These are phyloP conservation scores for Setaria viridis DNA, from an alignment of 202 grass and related monocot species.

Conservation along the genomic window DNA sequence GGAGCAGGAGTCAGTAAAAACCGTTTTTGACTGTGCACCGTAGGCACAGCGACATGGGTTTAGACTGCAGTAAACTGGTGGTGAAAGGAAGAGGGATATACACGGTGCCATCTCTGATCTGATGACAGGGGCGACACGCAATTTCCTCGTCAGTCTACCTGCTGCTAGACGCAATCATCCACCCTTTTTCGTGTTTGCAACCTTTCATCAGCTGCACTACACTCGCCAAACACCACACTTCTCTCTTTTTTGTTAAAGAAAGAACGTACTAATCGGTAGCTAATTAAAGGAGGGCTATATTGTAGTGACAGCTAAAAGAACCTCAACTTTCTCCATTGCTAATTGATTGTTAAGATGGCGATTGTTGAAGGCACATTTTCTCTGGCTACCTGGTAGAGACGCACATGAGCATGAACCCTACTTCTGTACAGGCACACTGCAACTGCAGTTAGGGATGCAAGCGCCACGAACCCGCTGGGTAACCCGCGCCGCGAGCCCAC, in stretches of 20 bases:
- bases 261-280: not conserved
- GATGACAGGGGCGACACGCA: conserved; percentile 5
- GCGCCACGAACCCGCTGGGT: too few relatives aligned
- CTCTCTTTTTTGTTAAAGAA: not conserved
- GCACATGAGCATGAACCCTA: conserved; percentile 21
- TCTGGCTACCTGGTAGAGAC: not conserved
- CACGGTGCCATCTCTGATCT: not conserved
- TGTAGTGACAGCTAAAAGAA: not conserved
- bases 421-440: not conserved
- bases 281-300: not conserved
- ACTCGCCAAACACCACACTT: conserved; percentile 1
- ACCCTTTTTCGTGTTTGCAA: not conserved
- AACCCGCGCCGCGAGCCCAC: too few relatives aligned
- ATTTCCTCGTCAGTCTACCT: conserved; percentile 22
- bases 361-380: conserved; percentile 30
- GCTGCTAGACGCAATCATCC: conserved; percentile 6
- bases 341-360: conserved; percentile 15
- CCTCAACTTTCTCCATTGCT: not conserved
- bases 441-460: too few relatives aligned
- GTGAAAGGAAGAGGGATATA: not conserved
- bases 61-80: not conserved
- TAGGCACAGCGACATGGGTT: too few relatives aligned
- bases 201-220: conserved; percentile 2
- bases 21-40: too few relatives aligned
- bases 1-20: too few relatives aligned